Evolutionary conservation across 2,329 filamentous ascomycete species (phyloP).

Genomic region (Didymellaceae sp.): DNA sequence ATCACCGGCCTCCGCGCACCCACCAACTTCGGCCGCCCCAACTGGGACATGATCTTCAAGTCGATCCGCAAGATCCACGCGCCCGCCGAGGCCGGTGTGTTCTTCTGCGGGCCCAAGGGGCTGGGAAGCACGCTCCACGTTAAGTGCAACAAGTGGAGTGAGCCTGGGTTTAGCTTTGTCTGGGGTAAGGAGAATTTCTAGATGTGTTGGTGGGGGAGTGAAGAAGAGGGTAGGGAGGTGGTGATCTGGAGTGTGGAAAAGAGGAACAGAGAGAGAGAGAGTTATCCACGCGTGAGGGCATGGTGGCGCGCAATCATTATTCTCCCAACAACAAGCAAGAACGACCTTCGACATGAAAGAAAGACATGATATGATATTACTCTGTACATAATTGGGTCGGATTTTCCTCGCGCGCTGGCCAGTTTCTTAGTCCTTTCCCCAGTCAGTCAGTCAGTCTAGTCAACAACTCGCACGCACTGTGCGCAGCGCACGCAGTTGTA

Average conservation of each 20-base stretch:
- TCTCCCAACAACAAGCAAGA: too few relatives aligned
- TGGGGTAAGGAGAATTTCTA: constrained; percentile 76
- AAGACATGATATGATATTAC: too few relatives aligned
- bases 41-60: constrained; percentile 91
- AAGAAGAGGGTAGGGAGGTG: too few relatives aligned
- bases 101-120: constrained; percentile 86
- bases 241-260: too few relatives aligned
- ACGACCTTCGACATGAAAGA: too few relatives aligned
- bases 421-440: background rate
- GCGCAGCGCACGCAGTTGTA: background rate
- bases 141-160: constrained; percentile 87
- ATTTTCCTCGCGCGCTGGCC: too few relatives aligned
- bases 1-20: constrained; percentile 83
- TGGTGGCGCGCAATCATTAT: too few relatives aligned
- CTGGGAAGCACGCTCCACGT: constrained; percentile 78
- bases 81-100: constrained; percentile 52
- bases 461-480: background rate
- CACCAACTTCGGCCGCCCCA: constrained; percentile 84
- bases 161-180: constrained; percentile 73
- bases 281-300: too few relatives aligned
- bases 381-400: background rate
- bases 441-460: too few relatives aligned
- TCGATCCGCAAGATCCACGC: constrained; percentile 74
- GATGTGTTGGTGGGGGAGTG: background rate
- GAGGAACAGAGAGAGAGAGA: too few relatives aligned